Evolutionary conservation across 2,329 filamentous ascomycete genomes (phyloP).

Genomic region (Colletotrichum musicola): DNA sequence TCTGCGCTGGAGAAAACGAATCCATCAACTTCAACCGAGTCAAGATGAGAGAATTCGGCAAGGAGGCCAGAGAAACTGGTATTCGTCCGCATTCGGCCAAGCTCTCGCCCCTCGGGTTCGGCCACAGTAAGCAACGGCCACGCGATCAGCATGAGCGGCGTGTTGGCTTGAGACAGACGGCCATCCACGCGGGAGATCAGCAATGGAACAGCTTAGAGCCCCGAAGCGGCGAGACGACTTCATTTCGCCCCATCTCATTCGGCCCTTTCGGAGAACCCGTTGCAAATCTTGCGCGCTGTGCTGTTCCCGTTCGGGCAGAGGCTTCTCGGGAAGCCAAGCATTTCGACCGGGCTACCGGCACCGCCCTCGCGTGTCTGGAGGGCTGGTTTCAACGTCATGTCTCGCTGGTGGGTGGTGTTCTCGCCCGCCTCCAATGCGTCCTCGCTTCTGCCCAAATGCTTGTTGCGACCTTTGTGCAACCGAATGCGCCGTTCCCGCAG

Average conservation of each 20-base stretch:
- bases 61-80: background rate
- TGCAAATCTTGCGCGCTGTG: background rate
- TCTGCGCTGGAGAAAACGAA: background rate
- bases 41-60: too few species aligned
- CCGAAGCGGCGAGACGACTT: background rate
- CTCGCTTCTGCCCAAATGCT: background rate
- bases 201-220: background rate
- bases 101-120: background rate
- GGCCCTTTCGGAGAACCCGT: background rate
- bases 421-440: background rate
- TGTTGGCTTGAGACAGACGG: background rate
- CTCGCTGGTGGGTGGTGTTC: background rate
- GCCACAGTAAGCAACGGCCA: conserved; percentile 16
- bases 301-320: background rate
- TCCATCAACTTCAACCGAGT: background rate
- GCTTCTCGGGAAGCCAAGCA: conserved; percentile 14
- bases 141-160: conserved; percentile 11
- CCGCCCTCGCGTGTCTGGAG: background rate
- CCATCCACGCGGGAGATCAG: conserved; percentile 10
- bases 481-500: background rate
- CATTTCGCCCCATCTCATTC: background rate
- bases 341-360: conserved; percentile 14
- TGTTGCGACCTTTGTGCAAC: background rate
- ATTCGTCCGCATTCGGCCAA: conserved; percentile 7
- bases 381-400: conserved; percentile 30